Conservation (phyloP, 768 basidiomycete genomes). For the Tulasnella sp. region DNA sequence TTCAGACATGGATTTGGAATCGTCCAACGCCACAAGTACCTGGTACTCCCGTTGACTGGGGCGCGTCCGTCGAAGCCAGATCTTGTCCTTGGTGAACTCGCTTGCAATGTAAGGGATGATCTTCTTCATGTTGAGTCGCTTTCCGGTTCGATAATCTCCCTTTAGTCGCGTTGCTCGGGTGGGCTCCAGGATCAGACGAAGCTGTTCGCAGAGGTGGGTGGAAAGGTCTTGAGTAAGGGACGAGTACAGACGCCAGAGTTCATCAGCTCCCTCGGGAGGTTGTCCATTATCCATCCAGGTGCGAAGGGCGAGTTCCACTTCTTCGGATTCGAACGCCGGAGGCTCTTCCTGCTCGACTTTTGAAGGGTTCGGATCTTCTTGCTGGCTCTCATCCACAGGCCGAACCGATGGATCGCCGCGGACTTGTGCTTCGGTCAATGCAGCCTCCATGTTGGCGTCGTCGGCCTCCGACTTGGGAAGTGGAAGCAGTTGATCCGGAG, state of each 20-base stretch:
- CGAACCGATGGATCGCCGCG: not conserved
- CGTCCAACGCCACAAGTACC: slow-evolving; percentile 88
- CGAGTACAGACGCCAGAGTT: slow-evolving; percentile 90
- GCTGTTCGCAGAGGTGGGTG: slow-evolving; percentile 88
- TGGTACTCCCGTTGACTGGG: slow-evolving; percentile 96
- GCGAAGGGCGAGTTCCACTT: slow-evolving; percentile 52
- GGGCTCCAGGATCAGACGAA: slow-evolving; percentile 92
- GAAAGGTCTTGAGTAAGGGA: slow-evolving; percentile 88
- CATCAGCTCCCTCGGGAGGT: slow-evolving; percentile 54
- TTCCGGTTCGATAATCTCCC: slow-evolving; percentile 97
- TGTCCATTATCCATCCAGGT: slow-evolving; percentile 58
- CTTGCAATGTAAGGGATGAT: slow-evolving; percentile 97
- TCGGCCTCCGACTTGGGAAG: slow-evolving; percentile 21
- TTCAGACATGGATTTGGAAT: slow-evolving; percentile 95
- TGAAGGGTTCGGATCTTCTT: not conserved
- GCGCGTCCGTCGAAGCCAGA: slow-evolving; percentile 92
- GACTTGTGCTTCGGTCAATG: slow-evolving; percentile 38
- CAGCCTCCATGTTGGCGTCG: slow-evolving; percentile 35
- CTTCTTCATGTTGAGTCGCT: slow-evolving; percentile 97
- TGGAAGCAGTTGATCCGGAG: not conserved
- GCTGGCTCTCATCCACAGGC: not conserved
- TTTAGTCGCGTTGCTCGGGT: slow-evolving; percentile 89
- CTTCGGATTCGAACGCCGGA: not conserved
- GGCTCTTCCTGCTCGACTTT: not conserved
- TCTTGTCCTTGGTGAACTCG: slow-evolving; percentile 99